These are phyloP conservation scores for Coemansia sp. DNA, from an alignment of 192 early-diverging fungal species.

Conservation along the genomic window DNA sequence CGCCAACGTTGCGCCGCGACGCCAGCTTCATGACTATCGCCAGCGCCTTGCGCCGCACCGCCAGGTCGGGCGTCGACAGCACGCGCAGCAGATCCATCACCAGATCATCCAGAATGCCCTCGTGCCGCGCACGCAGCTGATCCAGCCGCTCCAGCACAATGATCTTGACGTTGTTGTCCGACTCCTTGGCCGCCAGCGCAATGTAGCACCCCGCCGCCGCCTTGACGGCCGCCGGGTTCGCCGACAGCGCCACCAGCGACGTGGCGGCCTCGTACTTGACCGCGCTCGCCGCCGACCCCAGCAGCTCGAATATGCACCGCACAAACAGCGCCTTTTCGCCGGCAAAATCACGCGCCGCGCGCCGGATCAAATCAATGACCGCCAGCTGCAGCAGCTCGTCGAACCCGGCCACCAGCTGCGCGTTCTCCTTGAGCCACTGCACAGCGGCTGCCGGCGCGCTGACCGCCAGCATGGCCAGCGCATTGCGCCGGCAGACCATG, in stretches of 20 bases:
- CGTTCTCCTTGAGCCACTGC: conserved; percentile 74
- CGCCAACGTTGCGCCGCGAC: conserved; percentile 84
- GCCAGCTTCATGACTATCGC: conserved; percentile 89
- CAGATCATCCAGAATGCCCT: conserved; percentile 81
- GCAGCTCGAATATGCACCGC: conserved; percentile 80
- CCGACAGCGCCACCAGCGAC: conserved; percentile 82
- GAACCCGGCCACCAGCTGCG: conserved; percentile 67
- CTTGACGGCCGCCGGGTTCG: conserved; percentile 86
- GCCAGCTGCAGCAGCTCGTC: conserved; percentile 93
- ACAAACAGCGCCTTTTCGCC: conserved; percentile 93
- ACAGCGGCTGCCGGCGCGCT: conserved; percentile 74
- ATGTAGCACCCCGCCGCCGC: conserved; percentile 90
- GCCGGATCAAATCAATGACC: conserved; percentile 91
- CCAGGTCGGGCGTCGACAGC: conserved; percentile 85
- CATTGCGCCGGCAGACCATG: conserved; percentile 87
- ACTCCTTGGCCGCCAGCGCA: conserved; percentile 83
- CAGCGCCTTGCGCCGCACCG: conserved; percentile 85
- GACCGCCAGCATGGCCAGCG: conserved; percentile 87
- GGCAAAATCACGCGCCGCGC: conserved; percentile 73
- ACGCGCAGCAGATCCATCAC: conserved; percentile 98
- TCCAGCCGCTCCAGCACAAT: conserved; percentile 89
- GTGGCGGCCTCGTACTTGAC: conserved; percentile 98
- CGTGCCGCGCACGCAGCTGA: conserved; percentile 82
- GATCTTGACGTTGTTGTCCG: conserved; percentile 97
- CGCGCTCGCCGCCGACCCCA: conserved; percentile 74